These are phyloP conservation scores for Zasmidium angulare DNA, from an alignment of 2,329 filamentous ascomycete species.

Conservation along the genomic window DNA sequence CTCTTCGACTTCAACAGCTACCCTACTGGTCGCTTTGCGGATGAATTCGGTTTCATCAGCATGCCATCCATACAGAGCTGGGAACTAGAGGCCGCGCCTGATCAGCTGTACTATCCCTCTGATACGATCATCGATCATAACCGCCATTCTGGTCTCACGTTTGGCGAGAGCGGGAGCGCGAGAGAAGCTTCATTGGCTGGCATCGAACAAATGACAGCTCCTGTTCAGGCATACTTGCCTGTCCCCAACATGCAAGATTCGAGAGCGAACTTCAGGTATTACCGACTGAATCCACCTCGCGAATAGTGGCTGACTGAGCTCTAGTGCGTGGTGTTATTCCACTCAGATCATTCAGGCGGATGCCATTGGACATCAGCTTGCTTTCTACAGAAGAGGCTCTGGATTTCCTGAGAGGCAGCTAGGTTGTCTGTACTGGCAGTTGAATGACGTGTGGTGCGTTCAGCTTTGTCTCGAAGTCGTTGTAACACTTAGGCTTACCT, in stretches of 20 bases:
- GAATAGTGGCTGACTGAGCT: background rate
- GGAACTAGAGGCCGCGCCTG: slow-evolving; percentile 50
- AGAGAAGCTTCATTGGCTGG: slow-evolving; percentile 40
- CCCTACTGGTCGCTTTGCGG: background rate
- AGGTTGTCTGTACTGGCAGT: slow-evolving; percentile 62
- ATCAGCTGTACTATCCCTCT: slow-evolving; percentile 58
- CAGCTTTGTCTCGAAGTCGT: background rate
- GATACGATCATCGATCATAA: slow-evolving; percentile 55
- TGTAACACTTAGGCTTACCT: background rate
- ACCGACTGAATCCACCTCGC: background rate
- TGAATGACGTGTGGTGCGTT: slow-evolving; percentile 53
- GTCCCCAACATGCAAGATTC: slow-evolving; percentile 52
- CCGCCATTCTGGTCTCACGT: slow-evolving; percentile 54
- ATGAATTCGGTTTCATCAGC: slow-evolving; percentile 6
- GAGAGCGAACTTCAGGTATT: slow-evolving; percentile 55
- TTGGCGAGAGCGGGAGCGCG: slow-evolving; percentile 44
- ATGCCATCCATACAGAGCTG: slow-evolving; percentile 61
- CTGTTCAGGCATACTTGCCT: slow-evolving; percentile 57
- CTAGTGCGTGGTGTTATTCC: slow-evolving; percentile 55
- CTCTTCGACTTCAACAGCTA: background rate
- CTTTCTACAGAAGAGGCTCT: slow-evolving; percentile 60
- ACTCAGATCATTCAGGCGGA: slow-evolving; percentile 65
- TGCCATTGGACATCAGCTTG: slow-evolving; percentile 59
- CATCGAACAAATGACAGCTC: slow-evolving; percentile 58
- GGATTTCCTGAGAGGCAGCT: slow-evolving; percentile 58